These are phyloP conservation scores for Cydonia oblonga DNA, from an alignment of 331 rosid species.

Conservation along the genomic window DNA sequence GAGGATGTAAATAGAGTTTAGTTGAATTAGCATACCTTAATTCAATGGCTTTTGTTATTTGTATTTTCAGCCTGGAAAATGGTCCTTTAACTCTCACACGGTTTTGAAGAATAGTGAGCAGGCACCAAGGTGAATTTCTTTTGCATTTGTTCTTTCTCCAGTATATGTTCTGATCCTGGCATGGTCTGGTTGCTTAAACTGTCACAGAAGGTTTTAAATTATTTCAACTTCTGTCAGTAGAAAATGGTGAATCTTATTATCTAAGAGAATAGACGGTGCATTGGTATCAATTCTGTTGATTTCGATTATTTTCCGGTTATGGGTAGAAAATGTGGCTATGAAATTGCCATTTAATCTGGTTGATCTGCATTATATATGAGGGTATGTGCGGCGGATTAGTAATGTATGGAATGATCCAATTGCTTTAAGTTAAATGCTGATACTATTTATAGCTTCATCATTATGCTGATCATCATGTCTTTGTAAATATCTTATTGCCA, in stretches of 20 bases:
- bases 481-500: neutral
- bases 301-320: no score
- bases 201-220: neutral
- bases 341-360: neutral
- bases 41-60: constrained; percentile 14
- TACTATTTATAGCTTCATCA: no score
- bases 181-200: neutral
- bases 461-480: neutral
- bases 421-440: neutral
- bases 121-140: constrained; percentile 68
- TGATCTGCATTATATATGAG: neutral
- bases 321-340: neutral
- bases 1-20: neutral
- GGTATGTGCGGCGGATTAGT: neutral
- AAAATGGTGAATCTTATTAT: neutral
- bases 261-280: no score
- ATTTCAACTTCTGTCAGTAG: neutral
- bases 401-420: neutral
- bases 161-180: neutral
- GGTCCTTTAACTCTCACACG: constrained; percentile 84
- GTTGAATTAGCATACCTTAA: constrained; percentile 6
- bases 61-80: constrained; percentile 61
- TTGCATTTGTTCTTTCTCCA: constrained; percentile 11
- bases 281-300: no score
- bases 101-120: constrained; percentile 84